phyloP scores from a whole-genome alignment of 768 basidiomycete genomes.

The Kwoniella botswanensis region DNA sequence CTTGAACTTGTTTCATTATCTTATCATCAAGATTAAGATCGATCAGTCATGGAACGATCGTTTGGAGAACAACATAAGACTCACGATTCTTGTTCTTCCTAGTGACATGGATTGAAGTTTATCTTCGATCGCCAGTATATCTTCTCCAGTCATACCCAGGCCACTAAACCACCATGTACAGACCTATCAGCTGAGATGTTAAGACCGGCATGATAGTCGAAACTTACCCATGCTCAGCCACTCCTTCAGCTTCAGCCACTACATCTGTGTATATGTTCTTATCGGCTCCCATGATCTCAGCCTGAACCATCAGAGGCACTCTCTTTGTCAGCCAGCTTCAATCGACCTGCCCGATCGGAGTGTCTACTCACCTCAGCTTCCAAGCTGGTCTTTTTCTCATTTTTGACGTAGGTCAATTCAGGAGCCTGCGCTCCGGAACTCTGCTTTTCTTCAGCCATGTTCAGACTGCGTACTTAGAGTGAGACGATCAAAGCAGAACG shows the following conservation, averaged over 20 bases:
- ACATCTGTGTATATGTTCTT: neutral
- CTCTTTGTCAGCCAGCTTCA: neutral
- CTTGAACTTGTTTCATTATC: constrained; percentile 31
- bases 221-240: constrained; percentile 21
- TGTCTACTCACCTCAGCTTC: constrained; percentile 18
- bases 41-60: neutral
- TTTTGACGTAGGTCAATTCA: constrained; percentile 1
- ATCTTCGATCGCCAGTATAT: constrained; percentile 13
- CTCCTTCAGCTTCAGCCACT: constrained; percentile 7
- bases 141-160: constrained; percentile 21
- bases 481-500: too few species aligned
- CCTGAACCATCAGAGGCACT: neutral
- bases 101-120: constrained; percentile 18
- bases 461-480: too few species aligned
- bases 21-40: neutral
- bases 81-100: constrained; percentile 13
- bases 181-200: neutral
- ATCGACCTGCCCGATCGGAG: too few species aligned
- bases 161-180: neutral
- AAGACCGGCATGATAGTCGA: too few species aligned
- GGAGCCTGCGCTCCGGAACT: neutral
- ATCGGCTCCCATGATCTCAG: constrained; percentile 1
- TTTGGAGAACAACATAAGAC: neutral
- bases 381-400: constrained; percentile 10
- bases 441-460: neutral